A percentile compares a stretch with the other conserved stretches of the same genome.
phyloP scores from a whole-genome alignment of 192 early-diverging fungal species.

The Backusella mclennaniae region DNA sequence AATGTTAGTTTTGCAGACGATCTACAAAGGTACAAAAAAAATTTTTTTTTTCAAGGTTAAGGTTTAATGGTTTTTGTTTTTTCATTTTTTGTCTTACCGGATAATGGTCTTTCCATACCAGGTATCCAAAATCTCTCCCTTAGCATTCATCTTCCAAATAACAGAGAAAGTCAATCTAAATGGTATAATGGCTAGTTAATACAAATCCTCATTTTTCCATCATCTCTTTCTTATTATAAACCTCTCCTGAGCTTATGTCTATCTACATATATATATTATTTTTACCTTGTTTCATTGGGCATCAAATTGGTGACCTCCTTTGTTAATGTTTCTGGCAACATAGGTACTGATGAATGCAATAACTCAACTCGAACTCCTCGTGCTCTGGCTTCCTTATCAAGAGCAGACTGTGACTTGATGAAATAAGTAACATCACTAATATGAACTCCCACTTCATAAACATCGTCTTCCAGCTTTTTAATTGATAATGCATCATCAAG shows the following conservation, averaged over 20 bases:
- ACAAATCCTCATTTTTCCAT: neutral
- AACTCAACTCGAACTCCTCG: slow-evolving; percentile 93
- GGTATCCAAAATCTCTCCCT: slow-evolving; percentile 75
- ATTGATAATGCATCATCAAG: slow-evolving; percentile 81
- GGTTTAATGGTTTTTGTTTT: neutral
- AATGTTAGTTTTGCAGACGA: slow-evolving; percentile 89
- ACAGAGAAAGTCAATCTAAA: slow-evolving; percentile 81
- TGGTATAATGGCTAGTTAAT: neutral
- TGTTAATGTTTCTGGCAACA: slow-evolving; percentile 90
- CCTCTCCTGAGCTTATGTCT: neutral
- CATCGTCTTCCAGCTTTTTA: slow-evolving; percentile 61
- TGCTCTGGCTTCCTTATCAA: slow-evolving; percentile 91
- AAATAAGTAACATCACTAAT: slow-evolving; percentile 97
- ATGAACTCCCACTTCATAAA: slow-evolving; percentile 75
- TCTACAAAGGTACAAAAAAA: slow-evolving; percentile 56
- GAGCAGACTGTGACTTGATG: slow-evolving; percentile 86
- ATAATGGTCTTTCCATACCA: slow-evolving; percentile 87
- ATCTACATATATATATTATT: neutral
- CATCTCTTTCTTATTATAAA: neutral
- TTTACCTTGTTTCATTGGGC: slow-evolving; percentile 71
- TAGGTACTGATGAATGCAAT: slow-evolving; percentile 96
- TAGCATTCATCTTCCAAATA: slow-evolving; percentile 91
- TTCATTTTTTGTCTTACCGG: slow-evolving; percentile 40
- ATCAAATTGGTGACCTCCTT: slow-evolving; percentile 92
- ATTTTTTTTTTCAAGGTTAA: neutral